Conservation (phyloP, 2,329 filamentous ascomycete species). For the Zymoseptoria tritici region DNA sequence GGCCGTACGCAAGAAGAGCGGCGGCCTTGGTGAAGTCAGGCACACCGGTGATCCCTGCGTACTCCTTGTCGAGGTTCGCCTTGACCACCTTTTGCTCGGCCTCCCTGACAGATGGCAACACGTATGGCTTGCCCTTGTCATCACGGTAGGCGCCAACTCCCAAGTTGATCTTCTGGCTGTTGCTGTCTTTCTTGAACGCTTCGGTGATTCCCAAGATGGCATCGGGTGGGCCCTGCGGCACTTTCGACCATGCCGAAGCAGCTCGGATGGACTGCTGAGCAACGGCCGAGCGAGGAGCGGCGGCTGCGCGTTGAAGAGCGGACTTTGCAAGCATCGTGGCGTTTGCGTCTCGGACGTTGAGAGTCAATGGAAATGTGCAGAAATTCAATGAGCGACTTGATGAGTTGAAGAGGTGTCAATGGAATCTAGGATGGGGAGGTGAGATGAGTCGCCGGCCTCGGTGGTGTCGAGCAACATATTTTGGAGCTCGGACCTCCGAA, state of each 20-base stretch:
- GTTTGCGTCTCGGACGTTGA: background rate
- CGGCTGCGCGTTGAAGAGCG: constrained; percentile 24
- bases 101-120: constrained; percentile 83
- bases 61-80: constrained; percentile 84
- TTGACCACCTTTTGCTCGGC: constrained; percentile 83
- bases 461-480: background rate
- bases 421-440: background rate
- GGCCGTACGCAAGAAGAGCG: constrained; percentile 81
- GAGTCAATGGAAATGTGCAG: background rate
- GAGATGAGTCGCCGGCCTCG: background rate
- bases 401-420: background rate
- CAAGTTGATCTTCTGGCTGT: constrained; percentile 95
- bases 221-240: constrained; percentile 86
- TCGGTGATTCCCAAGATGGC: constrained; percentile 82
- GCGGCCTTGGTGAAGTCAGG: constrained; percentile 90
- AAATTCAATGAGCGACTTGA: background rate
- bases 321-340: constrained; percentile 26
- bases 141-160: constrained; percentile 98
- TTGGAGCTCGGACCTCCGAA: background rate
- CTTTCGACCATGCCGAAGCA: constrained; percentile 81
- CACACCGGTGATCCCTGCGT: constrained; percentile 93
- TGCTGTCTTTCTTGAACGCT: constrained; percentile 95
- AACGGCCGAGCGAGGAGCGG: constrained; percentile 20
- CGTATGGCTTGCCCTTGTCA: constrained; percentile 95
- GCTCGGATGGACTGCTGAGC: constrained; percentile 44